Evolutionary conservation across 2,329 filamentous ascomycete genomes (phyloP), one percentile per base, ranked within the genome.

Genomic region (Alternaria triticina): DNA sequence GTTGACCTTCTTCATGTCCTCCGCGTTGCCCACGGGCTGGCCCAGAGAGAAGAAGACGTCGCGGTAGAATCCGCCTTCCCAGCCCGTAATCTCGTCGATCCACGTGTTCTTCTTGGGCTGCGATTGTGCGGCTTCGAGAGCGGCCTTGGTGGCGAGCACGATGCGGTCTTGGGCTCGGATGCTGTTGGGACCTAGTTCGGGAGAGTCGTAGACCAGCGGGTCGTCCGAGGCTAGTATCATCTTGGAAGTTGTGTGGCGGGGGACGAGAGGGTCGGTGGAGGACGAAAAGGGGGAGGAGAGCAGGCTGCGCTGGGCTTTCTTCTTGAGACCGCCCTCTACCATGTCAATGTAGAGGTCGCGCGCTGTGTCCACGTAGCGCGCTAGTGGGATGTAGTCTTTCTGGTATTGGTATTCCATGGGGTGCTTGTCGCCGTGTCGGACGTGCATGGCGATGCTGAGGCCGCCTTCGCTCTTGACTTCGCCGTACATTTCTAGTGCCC

Each of bases 31-130:
- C 1, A 71, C 69, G 6, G 79, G 75, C 57, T 76, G 69, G 5
- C 91, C 93, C 1, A 96, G 83, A 54, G 89, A 90, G 88, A 91
- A 94, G 80, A 96, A 96, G 80, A 96, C 90, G 71, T 88, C 87
- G 13, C 87, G 86, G 80, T 91, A 96, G 83, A 96, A 97, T 1
- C 93, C 93, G 17, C 93, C 93, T 77, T 96, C 93, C 93, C 93
- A 96, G 28, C 93, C 93, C 44, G 92, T 89, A 2, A 89, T 87
- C 74, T 94, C 90, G 62, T 94, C 91, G 36, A 91, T 86, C 76
- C 91, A 92, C 70, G 79, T 61, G 75, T 80, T 67, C 79, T 78
- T 71, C 83, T 69, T 69, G 66, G 70, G 70, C 22, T 69, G 67
- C 2, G 54, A 23, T 33, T 65, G 59, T 5, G 79, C 77, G 20